These are phyloP conservation scores for Curvularia eragrostidis DNA, from an alignment of 2,329 filamentous ascomycete species.

Conservation along the genomic window DNA sequence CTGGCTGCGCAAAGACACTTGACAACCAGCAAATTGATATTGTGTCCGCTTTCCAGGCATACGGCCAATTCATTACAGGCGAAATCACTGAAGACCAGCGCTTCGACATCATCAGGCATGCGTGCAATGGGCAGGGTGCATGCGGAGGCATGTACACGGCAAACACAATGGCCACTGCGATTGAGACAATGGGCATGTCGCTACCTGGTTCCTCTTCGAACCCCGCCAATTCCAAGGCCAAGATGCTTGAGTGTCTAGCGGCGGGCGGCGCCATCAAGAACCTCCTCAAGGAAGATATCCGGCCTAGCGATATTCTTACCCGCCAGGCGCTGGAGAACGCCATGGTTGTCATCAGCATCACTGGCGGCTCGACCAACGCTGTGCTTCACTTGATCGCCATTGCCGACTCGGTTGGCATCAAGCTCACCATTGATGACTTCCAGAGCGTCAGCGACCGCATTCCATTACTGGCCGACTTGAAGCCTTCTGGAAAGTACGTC, in stretches of 20 bases:
- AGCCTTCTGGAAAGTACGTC: constrained; percentile 61
- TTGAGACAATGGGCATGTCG: constrained; percentile 60
- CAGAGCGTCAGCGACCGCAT: constrained; percentile 59
- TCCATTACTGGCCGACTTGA: constrained; percentile 59
- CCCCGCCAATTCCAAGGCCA: constrained; percentile 59
- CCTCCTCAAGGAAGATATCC: constrained; percentile 59
- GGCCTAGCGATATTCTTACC: constrained; percentile 58
- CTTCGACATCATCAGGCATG: constrained; percentile 92
- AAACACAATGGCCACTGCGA: constrained; percentile 60
- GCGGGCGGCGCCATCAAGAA: constrained; percentile 60
- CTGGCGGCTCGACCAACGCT: constrained; percentile 59
- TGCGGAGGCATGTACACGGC: constrained; percentile 79
- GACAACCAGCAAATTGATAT: constrained; percentile 82
- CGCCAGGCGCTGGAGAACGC: constrained; percentile 59
- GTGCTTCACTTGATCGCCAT: constrained; percentile 61
- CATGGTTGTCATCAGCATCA: constrained; percentile 59
- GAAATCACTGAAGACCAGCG: constrained; percentile 90
- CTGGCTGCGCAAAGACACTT: constrained; percentile 79
- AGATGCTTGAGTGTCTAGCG: constrained; percentile 58
- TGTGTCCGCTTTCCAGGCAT: constrained; percentile 96
- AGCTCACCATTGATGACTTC: constrained; percentile 61
- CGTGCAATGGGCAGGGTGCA: constrained; percentile 82
- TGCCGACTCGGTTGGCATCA: constrained; percentile 58
- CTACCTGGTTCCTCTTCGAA: constrained; percentile 60
- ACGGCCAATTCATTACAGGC: constrained; percentile 91